Evolutionary conservation across 495 filamentous ascomycete genomes (phyloP), one percentile per base, ranked within the genome.

Genomic region (Hypoxylon lienhwacheense): DNA sequence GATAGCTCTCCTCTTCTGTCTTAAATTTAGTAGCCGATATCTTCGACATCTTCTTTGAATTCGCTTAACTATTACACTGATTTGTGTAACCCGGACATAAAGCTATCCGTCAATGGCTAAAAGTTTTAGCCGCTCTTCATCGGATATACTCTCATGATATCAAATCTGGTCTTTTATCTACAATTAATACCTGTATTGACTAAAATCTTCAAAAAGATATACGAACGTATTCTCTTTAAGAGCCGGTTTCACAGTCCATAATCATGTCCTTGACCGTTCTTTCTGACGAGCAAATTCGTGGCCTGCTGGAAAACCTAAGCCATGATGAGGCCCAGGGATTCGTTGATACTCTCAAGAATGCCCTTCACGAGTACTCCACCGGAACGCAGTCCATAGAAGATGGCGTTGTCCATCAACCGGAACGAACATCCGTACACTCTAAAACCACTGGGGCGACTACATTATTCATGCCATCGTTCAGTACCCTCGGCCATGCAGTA

Each of bases 401-500:
- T 32, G 69, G 63, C 19, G 36, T 81, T 2, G 74, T 78, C 21
- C 85, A 88, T 47, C 90, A 96, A 64, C 91, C 92, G 0, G 81
- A 83, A 46, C 81, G 92, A 36, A 87, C 87, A 0, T 79, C 84
- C 0, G 80, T 92, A 36, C 81, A 82, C 33, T 71, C 79, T 22
- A 42, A 77, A 2, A 77, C 72, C 15, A 85, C 89, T 74, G 86
- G 89, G 28, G 81, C 83, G 32, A 95, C 88, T 2, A 96, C 88
- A 0, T 75, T 97, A 22, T 93, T 96, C 68, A 98, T 97, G 93
- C 93, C 93, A 3, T 88, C 88, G 2, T 81, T 72, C 16, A 75
- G 70, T 43, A 59, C 73, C 0, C 36, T 60, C 1, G 75, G 77
- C 12, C 69, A 78, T 41, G 77, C 72, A 11, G 65, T 80, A 44